Percentiles rank a stretch among this genome's conserved stretches.
Conservation (phyloP, 805 yeast species). For the Cyberlindnera maritima region DNA sequence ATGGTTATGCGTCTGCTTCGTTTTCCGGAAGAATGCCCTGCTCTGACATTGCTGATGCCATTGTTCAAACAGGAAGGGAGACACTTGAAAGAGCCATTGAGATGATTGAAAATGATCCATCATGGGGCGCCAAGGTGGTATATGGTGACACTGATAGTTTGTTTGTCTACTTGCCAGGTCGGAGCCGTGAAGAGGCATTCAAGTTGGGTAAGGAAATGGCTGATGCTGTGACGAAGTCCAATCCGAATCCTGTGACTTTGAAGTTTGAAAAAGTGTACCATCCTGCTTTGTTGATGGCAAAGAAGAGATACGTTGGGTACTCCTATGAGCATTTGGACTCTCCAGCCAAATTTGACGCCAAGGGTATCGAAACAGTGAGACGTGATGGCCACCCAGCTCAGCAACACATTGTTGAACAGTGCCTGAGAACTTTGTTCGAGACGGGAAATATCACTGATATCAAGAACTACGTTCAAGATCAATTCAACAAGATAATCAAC, state of each 20-base stretch:
- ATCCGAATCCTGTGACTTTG: conserved; percentile 79
- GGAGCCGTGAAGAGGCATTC: conserved; percentile 74
- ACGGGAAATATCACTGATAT: conserved; percentile 68
- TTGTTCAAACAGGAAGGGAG: conserved; percentile 89
- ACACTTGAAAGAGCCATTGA: conserved; percentile 69
- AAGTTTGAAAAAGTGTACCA: conserved; percentile 93
- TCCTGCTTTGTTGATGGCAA: conserved; percentile 78
- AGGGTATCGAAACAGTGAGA: conserved; percentile 93
- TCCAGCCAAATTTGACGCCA: conserved; percentile 81
- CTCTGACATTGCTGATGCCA: conserved; percentile 90
- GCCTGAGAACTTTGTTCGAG: conserved; percentile 67
- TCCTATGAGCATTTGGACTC: conserved; percentile 54
- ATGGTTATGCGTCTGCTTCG: conserved; percentile 93
- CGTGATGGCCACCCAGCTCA: conserved; percentile 95
- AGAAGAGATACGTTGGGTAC: conserved; percentile 90
- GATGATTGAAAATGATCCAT: conserved; percentile 53
- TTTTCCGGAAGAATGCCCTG: conserved; percentile 98
- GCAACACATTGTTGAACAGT: conserved; percentile 72
- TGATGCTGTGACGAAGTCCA: conserved; percentile 50
- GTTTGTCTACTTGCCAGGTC: conserved; percentile 88
- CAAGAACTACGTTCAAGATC: conserved; percentile 58
- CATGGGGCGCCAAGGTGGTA: conserved; percentile 89
- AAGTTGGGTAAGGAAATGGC: conserved; percentile 71
- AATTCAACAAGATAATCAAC: conserved; percentile 64
- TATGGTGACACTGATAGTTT: conserved; percentile 97